Base-by-base conservation (phyloP, 179 eudicot genomes). In the Drosera spatulata region DNA sequence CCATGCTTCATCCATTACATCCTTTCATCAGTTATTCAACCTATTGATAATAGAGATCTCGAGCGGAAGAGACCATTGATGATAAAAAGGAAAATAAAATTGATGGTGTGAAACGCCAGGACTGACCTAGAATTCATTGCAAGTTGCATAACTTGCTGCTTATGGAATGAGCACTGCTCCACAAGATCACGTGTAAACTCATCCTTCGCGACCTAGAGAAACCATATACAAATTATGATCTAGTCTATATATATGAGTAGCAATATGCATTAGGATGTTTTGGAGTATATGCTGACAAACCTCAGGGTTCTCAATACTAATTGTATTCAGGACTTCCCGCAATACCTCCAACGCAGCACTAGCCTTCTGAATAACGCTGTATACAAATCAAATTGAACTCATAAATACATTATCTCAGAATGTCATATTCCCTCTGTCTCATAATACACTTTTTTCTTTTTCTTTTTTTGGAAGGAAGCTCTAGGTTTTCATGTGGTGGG, bases 161-260 rank as follows among this genome's bases (percentile, higher is more conserved):
- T 87, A 57, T 90, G 95, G 61, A 90, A 90, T 56, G 95, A 90
- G 68, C 97, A 90, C 70, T 90, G 97, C 73, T 90, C 97, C 72
- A 90, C 97, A 69, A 90, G 97, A 79, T 90, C 97, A 22, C 85
- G 86, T 10, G 97, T 90, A 58, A 90, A 90, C 69, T 90, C 97
- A 71, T 90, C 97, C 76, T 83, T 90, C 47, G 89, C 95, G n/a
- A 75, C 84, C 97, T 90, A 59, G 61, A 47, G 63, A 55, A 41
- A 69, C 33, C 33, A 22, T 22, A 22, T 22, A 22, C 33, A 22
- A 22, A 22, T 22, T 22, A 22, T 22, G 33, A 22, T 22, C 33
- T 4, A 43, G 45, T 43, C 45, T 42, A 43, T 43, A 43, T 43
- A 43, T 43, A 43, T 43, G 8, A 4, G 8, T 43, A 43, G 5